These are phyloP conservation scores for Phaeotremella skinneri DNA, from an alignment of 768 basidiomycete species.

Conservation along the genomic window DNA sequence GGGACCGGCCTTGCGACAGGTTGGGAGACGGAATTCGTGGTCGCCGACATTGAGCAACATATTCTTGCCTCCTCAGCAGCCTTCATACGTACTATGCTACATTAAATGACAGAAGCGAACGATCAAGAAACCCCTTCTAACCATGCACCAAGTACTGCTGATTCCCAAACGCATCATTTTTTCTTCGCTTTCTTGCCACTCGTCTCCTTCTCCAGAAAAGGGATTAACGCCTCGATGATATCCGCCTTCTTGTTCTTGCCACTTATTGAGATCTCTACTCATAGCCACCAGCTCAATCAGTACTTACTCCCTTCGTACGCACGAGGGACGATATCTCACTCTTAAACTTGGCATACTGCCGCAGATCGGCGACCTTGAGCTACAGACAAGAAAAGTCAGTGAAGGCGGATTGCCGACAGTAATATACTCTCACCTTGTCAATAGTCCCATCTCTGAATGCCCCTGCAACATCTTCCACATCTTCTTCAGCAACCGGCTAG, in stretches of 20 bases:
- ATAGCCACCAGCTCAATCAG: conserved; percentile 2
- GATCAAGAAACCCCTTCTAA: too few species aligned
- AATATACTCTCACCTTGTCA: conserved; percentile 59
- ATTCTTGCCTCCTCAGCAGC: too few species aligned
- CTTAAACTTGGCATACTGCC: conserved; percentile 35
- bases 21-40: too few species aligned
- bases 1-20: too few species aligned
- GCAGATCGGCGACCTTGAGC: conserved; percentile 42
- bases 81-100: too few species aligned
- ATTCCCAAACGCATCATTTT: conserved; percentile 1
- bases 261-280: conserved; percentile 29
- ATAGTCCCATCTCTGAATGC: conserved; percentile 63
- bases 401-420: background rate
- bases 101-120: too few species aligned
- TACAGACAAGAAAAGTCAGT: conserved; percentile 7
- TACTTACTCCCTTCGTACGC: background rate
- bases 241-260: conserved; percentile 42
- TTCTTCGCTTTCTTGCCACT: conserved; percentile 17
- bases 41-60: too few species aligned
- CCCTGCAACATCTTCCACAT: conserved; percentile 71
- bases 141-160: too few species aligned
- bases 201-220: conserved; percentile 19
- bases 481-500: conserved; percentile 54
- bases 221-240: conserved; percentile 28
- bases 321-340: conserved; percentile 22